phyloP scores from a whole-genome alignment of 768 basidiomycete genomes.

The Dendrothele bispora region DNA sequence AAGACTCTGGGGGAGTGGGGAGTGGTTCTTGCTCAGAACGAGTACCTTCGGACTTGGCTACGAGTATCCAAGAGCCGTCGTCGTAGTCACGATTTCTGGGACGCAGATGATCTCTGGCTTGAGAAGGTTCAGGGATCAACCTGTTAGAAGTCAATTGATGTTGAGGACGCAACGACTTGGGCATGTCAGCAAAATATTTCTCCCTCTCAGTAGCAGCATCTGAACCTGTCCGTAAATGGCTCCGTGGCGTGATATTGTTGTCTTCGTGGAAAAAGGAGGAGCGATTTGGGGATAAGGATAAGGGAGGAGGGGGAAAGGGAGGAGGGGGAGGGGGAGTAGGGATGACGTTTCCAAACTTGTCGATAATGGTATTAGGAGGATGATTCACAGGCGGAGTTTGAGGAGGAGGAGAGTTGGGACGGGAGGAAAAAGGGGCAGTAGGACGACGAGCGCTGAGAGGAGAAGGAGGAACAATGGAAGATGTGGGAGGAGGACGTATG shows the following conservation, averaged over 20 bases:
- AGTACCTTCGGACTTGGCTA: not conserved
- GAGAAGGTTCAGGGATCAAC: slow-evolving; percentile 26
- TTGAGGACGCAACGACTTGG: too few relatives aligned
- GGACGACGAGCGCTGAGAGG: slow-evolving; percentile 38
- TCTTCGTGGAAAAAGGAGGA: slow-evolving; percentile 40
- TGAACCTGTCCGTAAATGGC: slow-evolving; percentile 47
- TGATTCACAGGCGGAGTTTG: slow-evolving; percentile 24
- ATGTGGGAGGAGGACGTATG: slow-evolving; percentile 38
- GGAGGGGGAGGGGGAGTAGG: slow-evolving; percentile 38
- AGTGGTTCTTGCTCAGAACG: not conserved
- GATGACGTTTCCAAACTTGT: slow-evolving; percentile 29
- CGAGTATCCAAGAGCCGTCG: slow-evolving; percentile 11
- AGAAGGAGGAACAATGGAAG: slow-evolving; percentile 33
- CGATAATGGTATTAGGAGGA: slow-evolving; percentile 24
- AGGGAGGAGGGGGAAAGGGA: slow-evolving; percentile 41
- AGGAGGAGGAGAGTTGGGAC: slow-evolving; percentile 36
- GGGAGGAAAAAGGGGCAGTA: slow-evolving; percentile 27
- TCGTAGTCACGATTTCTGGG: slow-evolving; percentile 7
- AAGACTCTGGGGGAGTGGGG: slow-evolving; percentile 13
- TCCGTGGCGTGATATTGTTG: slow-evolving; percentile 28
- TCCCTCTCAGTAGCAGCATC: slow-evolving; percentile 55
- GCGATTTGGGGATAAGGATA: slow-evolving; percentile 46
- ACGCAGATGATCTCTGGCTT: slow-evolving; percentile 25
- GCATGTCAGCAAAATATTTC: slow-evolving; percentile 32
- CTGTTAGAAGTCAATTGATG: slow-evolving; percentile 28